These are phyloP conservation scores for Arachis hypogaea DNA, from an alignment of 306 rosid species.

Conservation along the genomic window DNA sequence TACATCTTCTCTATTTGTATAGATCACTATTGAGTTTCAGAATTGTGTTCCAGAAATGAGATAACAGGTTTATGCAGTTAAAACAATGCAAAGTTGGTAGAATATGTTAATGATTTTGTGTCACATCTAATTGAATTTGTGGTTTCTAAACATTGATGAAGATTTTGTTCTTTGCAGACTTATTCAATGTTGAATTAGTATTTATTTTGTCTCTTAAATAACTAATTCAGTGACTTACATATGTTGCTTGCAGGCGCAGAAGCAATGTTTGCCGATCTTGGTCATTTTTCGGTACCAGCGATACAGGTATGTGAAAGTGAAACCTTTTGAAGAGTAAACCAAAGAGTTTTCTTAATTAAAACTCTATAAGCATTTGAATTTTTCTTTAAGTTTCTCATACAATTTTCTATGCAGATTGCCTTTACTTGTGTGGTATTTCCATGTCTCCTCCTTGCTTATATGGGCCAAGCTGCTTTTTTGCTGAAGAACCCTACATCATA, in stretches of 20 bases:
- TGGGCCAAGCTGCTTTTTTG: conserved; percentile 88
- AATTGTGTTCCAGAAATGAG: conserved; percentile 13
- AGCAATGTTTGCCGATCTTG: conserved; percentile 99
- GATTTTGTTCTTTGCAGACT: neutral
- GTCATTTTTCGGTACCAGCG: conserved; percentile 83
- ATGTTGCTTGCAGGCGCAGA: conserved; percentile 68
- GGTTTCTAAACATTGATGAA: neutral
- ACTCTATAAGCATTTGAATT: conserved; percentile 1
- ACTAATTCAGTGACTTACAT: conserved; percentile 4
- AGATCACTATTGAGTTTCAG: conserved; percentile 18
- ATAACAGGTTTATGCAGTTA: neutral
- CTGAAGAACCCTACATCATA: conserved; percentile 59
- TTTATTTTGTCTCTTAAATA: neutral
- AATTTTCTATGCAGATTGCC: conserved; percentile 58
- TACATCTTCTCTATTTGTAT: neutral
- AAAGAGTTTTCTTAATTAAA: neutral
- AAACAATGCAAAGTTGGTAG: too few species aligned
- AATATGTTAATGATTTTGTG: too few species aligned
- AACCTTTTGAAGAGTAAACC: conserved; percentile 18
- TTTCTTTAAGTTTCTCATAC: neutral
- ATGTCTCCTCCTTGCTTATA: conserved; percentile 79
- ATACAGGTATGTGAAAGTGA: conserved; percentile 65
- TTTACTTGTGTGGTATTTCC: conserved; percentile 72
- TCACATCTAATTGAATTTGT: neutral
- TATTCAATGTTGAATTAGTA: neutral